Conservation (phyloP, 2,329 filamentous ascomycete species). For the Penicillium sp. region DNA sequence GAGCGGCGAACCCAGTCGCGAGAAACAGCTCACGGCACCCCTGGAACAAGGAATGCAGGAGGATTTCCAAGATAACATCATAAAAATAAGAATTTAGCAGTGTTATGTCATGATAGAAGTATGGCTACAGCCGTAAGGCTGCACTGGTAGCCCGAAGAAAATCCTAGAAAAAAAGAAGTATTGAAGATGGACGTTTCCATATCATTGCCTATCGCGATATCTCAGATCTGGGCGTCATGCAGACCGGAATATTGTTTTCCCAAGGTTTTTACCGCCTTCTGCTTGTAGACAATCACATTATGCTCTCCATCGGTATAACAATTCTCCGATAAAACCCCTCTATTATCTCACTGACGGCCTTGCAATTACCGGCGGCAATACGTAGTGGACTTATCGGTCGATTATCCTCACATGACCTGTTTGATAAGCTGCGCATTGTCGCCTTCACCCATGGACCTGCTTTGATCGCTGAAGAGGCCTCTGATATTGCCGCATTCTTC, state of each 20-base stretch:
- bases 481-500: background rate
- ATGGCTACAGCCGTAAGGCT: slow-evolving; percentile 18
- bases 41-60: slow-evolving; percentile 32
- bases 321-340: background rate
- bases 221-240: slow-evolving; percentile 19
- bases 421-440: background rate
- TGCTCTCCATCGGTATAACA: background rate
- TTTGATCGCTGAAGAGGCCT: background rate
- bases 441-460: background rate
- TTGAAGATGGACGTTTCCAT: slow-evolving; percentile 8
- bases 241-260: slow-evolving; percentile 12
- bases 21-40: slow-evolving; percentile 28
- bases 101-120: slow-evolving; percentile 23
- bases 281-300: background rate
- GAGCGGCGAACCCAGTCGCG: slow-evolving; percentile 24
- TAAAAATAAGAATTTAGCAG: background rate
- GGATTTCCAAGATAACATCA: slow-evolving; percentile 29
- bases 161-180: background rate
- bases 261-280: slow-evolving; percentile 13
- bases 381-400: background rate
- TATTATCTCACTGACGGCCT: background rate
- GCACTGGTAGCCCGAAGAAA: background rate
- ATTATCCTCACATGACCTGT: background rate
- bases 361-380: background rate
- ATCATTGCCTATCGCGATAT: slow-evolving; percentile 25